Evolutionary conservation across 164 flowering plant species (phyloP), one percentile per base, ranked within the genome.

Genomic region (Tetracentron sinense): DNA sequence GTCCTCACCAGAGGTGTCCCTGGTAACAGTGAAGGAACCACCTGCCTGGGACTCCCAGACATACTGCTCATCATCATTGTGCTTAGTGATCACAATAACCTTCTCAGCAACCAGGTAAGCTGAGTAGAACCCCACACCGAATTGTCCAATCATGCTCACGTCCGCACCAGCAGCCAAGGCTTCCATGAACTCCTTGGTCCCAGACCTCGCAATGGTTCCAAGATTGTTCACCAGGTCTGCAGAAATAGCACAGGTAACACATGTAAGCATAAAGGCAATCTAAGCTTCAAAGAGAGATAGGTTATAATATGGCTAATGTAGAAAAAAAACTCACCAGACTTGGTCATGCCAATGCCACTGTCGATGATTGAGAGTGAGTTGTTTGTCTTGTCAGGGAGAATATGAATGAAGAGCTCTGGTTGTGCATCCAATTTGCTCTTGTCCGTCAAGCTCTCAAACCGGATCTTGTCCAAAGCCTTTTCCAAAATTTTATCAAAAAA

Each of bases 181-280:
- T 58, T 81, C 85, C 85, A 81, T 81, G 68, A 81, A 81, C 64
- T 81, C 85, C 70, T 79, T 81, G 16, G 85, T 81, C 2, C 85
- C 85, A 20, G 83, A 81, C 69, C 81, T 77, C 6, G 85, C 83
- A 62, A 81, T 81, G 12, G 82, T 81, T 3, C 85, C 85, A 54
- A 79, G 58, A 46, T 81, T 79, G 70, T 81, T 81, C 71, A 78
- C 85, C 79, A 78, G 49, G 49, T 81, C 85, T 78, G 52, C 7
- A 25, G 0, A 56, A 26, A 31, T 22, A 33, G 38, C 38, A 8
- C 38, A 33, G 38, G 8, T 33, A 33, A 33, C 4, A 33, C 8
- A 4, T 33, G 6, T 4, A 33, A 33, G 6, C 4, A 33, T 33
- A 33, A 4, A 4, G 8, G 38, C 38, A 33, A 33, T 33, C 38